Evolutionary conservation across 495 filamentous ascomycete genomes (phyloP), one percentile per base, ranked within the genome.

Genomic region (Lasiosphaeria hispida): DNA sequence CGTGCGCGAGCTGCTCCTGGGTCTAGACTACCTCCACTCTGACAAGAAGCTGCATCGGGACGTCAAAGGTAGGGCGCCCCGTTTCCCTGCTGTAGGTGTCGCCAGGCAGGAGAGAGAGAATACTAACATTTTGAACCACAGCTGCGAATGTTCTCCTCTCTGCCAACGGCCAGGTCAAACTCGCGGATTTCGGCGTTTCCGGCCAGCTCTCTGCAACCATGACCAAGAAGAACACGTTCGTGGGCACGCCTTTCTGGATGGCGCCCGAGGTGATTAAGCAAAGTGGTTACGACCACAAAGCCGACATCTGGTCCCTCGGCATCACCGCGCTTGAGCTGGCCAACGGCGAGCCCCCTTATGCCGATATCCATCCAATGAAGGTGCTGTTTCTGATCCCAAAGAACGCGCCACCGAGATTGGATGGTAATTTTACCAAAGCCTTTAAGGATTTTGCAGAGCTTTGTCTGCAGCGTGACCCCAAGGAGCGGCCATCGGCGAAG

Each of bases 221-320:
- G 90, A 96, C 95, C 19, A 96, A 97, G 75, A 96, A 96, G 72
- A 98, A 97, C 67, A 98, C 94, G 0, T 98, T 98, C 69, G 94
- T 98, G 18, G 94, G 94, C 11, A 97, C 94, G 2, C 94, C 94
- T 0, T 98, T 97, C 73, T 98, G 94, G 94, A 98, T 98, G 94
- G 94, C 94, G 4, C 94, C 94, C 8, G 94, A 98, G 71, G 94
- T 98, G 34, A 98, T 98, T 72, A 96, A 96, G 76, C 92, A 96
- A 69, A 94, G 90, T 50, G 94, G 94, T 40, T 98, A 98, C 72
- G 93, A 97, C 65, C 92, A 96, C 75, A 98, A 97, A 75, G 95
- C 94, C 6, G 94, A 98, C 68, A 96, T 98, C 56, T 98, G 94
- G 94, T 97, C 95, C 19, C 76, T 98, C n/a, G 94, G 94, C 10